These are phyloP conservation scores for Salvia sclarea DNA, from an alignment of 305 asterid species.

Conservation along the genomic window DNA sequence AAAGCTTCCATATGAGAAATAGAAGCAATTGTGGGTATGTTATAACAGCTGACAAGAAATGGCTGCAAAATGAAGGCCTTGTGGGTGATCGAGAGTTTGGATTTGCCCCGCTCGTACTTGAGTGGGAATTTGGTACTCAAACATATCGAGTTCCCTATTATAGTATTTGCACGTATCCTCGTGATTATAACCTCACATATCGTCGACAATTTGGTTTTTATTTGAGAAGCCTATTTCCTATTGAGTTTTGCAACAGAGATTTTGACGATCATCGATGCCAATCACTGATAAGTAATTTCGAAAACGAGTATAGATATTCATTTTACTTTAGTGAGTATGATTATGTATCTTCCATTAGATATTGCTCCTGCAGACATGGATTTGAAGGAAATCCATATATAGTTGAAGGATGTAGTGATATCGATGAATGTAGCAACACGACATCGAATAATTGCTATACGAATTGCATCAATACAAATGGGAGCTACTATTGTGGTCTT, in stretches of 20 bases:
- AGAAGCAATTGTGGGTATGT: constrained; percentile 42
- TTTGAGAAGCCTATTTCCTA: background rate
- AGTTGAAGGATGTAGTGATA: background rate
- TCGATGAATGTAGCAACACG: constrained; percentile 12
- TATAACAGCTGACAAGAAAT: constrained; percentile 31
- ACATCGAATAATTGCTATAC: background rate
- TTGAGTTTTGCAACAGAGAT: background rate
- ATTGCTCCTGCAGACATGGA: background rate
- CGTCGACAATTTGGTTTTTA: no score
- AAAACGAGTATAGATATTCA: background rate
- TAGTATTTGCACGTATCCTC: background rate
- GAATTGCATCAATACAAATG: background rate
- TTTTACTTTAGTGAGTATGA: background rate
- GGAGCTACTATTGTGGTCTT: no score
- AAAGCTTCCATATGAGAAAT: no score
- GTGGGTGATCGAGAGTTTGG: constrained; percentile 25
- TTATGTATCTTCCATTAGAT: constrained; percentile 17
- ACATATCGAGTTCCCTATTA: no score
- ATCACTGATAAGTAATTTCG: background rate
- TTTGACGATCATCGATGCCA: background rate
- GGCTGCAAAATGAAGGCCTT: constrained; percentile 35
- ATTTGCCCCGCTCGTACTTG: constrained; percentile 39
- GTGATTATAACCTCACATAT: background rate
- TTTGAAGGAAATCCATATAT: constrained; percentile 22
- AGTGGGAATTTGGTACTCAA: constrained; percentile 33